Percentiles rank a stretch among this genome's conserved stretches.
Conservation (phyloP, 257 asterid species). For the Perilla frutescens region DNA sequence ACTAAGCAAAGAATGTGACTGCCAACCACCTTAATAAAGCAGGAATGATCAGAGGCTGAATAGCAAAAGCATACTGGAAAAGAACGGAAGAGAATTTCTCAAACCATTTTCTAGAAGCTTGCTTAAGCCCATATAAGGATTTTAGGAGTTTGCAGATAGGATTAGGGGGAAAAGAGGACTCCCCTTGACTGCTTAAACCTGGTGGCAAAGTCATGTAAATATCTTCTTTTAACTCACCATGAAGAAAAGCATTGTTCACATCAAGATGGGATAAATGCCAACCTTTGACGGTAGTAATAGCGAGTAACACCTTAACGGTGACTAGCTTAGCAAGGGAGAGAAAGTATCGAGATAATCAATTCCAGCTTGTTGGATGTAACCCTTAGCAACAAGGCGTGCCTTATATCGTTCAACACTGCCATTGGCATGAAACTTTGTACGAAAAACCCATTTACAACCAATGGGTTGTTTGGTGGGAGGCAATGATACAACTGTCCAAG, state of each 20-base stretch:
- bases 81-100: too few relatives aligned
- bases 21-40: too few relatives aligned
- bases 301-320: neutral
- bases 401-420: neutral
- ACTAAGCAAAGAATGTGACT: too few relatives aligned
- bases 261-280: neutral
- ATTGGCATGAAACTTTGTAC: neutral
- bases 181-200: too few relatives aligned
- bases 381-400: neutral
- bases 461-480: neutral
- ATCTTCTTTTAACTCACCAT: neutral
- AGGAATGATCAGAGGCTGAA: too few relatives aligned
- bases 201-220: neutral
- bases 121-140: too few relatives aligned
- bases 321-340: neutral
- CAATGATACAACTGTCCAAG: neutral
- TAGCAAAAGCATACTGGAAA: too few relatives aligned
- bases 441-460: constrained; percentile 1
- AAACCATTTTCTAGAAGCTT: too few relatives aligned
- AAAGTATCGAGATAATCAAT: neutral
- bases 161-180: too few relatives aligned
- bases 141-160: too few relatives aligned
- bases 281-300: neutral
- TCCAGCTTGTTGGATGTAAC: neutral
- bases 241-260: neutral